Conservation (phyloP, 2,329 filamentous ascomycete genomes). For the Bertia moriformis region DNA sequence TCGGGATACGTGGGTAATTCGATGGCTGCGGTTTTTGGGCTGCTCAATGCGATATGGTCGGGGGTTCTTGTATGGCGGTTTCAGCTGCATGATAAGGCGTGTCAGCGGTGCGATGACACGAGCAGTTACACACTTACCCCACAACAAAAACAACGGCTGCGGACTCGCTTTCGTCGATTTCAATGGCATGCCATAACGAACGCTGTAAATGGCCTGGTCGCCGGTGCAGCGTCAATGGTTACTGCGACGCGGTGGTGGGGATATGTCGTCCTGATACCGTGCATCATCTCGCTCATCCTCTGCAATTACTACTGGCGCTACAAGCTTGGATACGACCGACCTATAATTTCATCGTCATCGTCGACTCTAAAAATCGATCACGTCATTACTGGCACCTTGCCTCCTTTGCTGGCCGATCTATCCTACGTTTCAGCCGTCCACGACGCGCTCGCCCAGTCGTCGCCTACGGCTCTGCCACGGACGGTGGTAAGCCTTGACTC, state of each 20-base stretch:
- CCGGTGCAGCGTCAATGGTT: neutral
- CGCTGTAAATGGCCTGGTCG: neutral
- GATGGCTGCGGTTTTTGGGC: slow-evolving; percentile 29
- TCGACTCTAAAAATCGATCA: too few relatives aligned
- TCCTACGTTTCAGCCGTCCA: neutral
- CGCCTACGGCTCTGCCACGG: neutral
- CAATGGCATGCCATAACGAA: neutral
- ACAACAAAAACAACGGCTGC: neutral
- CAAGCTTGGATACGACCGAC: neutral
- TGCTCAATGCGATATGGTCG: slow-evolving; percentile 32
- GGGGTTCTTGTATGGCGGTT: slow-evolving; percentile 24
- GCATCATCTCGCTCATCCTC: neutral
- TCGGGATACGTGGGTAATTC: slow-evolving; percentile 40
- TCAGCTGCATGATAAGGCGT: slow-evolving; percentile 17
- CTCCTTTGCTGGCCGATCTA: neutral
- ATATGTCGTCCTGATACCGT: neutral
- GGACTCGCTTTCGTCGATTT: neutral
- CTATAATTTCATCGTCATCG: neutral
- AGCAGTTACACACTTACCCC: too few relatives aligned
- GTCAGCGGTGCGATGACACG: too few relatives aligned
- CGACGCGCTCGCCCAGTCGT: neutral
- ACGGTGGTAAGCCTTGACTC: neutral
- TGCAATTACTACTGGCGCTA: neutral
- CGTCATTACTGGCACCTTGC: neutral
- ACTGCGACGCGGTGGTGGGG: neutral